Base-by-base conservation (phyloP, 164 flowering plant species). In the Protea cynaroides region DNA sequence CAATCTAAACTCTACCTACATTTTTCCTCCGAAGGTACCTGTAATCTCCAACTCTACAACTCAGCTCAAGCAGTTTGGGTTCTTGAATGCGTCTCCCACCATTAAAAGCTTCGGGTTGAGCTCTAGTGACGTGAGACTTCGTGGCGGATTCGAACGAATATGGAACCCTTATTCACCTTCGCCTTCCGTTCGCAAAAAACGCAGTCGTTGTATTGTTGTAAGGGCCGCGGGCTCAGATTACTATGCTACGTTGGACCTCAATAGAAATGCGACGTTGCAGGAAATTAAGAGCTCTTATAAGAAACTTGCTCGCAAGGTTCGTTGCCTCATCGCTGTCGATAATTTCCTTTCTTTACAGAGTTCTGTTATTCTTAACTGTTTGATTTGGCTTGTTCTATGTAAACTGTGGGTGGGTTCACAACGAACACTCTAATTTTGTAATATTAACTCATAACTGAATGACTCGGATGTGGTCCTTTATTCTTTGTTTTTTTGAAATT, bases 251-350 rank as follows among this genome's bases (percentile, higher is more conserved):
- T 74, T 91, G 71, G 79, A 84, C 58, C 80, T 94, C 44, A 47
- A 69, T 10, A 78, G 85, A 54, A 78, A 78, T 69, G 96, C 99
- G 15, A 72, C 89, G 0, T 76, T 86, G 78, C 86, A 80, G 72
- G 96, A 94, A 59, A 88, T 94, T 68, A 94, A 94, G 79, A 57
- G 69, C 70, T 74, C 99, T 57, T 94, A 89, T 69, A 73, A 86
- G 14, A 88, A 82, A 43, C 97, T 91, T 25, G 97, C 99, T 71
- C 95, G 92, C 34, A 75, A 88, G 96, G 99, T 94, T 49, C 18
- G 56, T 59, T 37, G 24, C 0, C n/a, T 37, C 34, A 38, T 38
- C 11, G 15, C 52, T 49, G 14, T 49, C 17, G 52, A 18, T 15
- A 49, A 12, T 49, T 46, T 3, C 13, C 18, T 49, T 49, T 15